These are phyloP conservation scores for Reticulascus tulasneorum DNA, from an alignment of 2,329 filamentous ascomycete genomes.

Conservation along the genomic window DNA sequence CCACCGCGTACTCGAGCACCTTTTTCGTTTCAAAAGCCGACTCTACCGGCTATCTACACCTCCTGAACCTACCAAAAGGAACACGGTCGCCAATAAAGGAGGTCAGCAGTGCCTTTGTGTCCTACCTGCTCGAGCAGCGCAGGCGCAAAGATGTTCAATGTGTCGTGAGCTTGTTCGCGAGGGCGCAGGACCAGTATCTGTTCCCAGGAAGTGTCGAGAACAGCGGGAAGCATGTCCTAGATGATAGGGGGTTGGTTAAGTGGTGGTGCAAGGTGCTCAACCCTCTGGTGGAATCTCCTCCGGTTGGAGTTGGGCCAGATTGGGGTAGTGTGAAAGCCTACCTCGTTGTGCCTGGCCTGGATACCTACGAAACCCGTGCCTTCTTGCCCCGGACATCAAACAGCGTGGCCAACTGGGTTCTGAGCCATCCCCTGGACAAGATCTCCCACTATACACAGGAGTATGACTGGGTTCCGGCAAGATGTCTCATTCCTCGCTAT, in stretches of 20 bases:
- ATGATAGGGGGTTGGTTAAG: constrained; percentile 82
- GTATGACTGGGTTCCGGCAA: constrained; percentile 61
- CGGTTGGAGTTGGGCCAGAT: constrained; percentile 20
- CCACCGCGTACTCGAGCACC: constrained; percentile 73
- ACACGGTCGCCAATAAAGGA: constrained; percentile 69
- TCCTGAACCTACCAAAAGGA: constrained; percentile 59
- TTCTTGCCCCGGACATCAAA: constrained; percentile 61
- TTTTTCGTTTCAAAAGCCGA: constrained; percentile 97
- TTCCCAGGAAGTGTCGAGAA: constrained; percentile 92
- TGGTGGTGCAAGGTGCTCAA: constrained; percentile 95
- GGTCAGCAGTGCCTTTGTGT: constrained; percentile 71
- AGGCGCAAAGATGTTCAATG: constrained; percentile 62
- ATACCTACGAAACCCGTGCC: constrained; percentile 72
- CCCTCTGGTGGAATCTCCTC: constrained; percentile 58
- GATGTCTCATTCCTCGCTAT: constrained; percentile 84
- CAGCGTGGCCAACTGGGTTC: constrained; percentile 58
- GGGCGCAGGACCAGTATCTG: constrained; percentile 88
- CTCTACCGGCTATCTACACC: constrained; percentile 80
- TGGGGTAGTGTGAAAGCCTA: constrained; percentile 65
- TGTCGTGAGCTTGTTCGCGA: constrained; percentile 85
- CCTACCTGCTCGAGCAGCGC: constrained; percentile 66
- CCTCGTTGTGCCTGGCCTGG: constrained; percentile 81
- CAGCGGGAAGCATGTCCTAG: constrained; percentile 79
- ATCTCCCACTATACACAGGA: constrained; percentile 61
- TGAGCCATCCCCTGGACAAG: constrained; percentile 66